Conservation (phyloP, 2,329 filamentous ascomycete genomes). For the Colletotrichum paranaense region DNA sequence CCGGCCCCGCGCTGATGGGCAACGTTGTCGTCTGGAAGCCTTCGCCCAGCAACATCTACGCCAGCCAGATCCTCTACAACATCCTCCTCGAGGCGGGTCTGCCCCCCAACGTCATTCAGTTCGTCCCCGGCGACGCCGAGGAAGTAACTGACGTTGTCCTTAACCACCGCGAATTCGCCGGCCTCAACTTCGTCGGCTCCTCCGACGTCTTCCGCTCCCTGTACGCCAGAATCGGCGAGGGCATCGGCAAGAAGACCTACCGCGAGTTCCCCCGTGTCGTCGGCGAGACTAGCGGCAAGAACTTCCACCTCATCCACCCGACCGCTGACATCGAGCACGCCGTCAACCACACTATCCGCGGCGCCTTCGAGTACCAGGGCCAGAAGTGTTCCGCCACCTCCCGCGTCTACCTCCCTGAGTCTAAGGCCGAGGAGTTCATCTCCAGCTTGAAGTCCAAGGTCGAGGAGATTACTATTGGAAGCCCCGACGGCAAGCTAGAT, state of each 20-base stretch:
- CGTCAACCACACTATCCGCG: constrained; percentile 83
- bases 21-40: constrained; percentile 95
- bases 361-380: constrained; percentile 90
- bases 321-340: constrained; percentile 84
- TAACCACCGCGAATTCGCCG: constrained; percentile 82
- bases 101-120: constrained; percentile 90
- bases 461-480: constrained; percentile 76
- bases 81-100: constrained; percentile 93
- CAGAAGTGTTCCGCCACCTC: constrained; percentile 93
- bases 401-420: constrained; percentile 81
- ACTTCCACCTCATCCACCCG: constrained; percentile 87
- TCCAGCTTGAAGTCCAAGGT: constrained; percentile 72
- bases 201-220: constrained; percentile 90
- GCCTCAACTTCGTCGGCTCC: constrained; percentile 95
- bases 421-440: constrained; percentile 69
- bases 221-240: constrained; percentile 86
- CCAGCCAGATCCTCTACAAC: constrained; percentile 90
- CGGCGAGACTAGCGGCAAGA: constrained; percentile 93
- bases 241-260: constrained; percentile 85
- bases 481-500: constrained; percentile 71
- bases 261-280: constrained; percentile 88
- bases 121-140: constrained; percentile 88
- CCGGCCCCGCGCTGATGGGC: constrained; percentile 86
- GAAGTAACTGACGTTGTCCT: constrained; percentile 84
- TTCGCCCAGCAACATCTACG: constrained; percentile 83